Evolutionary conservation across 140 eudicot species (phyloP), one percentile per base, ranked within the genome.

Genomic region (Senecio squalidus): DNA sequence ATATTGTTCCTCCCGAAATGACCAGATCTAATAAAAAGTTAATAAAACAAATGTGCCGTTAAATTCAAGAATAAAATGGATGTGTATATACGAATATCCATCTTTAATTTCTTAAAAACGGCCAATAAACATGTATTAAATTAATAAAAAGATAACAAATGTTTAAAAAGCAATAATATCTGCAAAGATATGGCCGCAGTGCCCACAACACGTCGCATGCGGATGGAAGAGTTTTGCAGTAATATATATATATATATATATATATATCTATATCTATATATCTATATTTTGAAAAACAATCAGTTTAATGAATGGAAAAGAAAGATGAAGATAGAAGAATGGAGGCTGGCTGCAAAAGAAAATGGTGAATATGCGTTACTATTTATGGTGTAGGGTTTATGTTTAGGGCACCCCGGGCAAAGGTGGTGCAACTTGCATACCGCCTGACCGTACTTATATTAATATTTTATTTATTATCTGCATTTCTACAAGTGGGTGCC

Each of bases 211-310:
- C 16, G 67, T 79, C 59, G 65, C 92, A 83, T 46, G 83, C 92
- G 86, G 86, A 83, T 83, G 92, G 92, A 83, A 83, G 92, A 64
- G 48, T 58, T 73, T 83, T 83, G 91, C 91, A 79, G 66, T 0
- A 28, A 16, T 21, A 0, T 16, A 27, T 22, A n/a, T 49, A 24
- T 1, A 2, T 9, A 49, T 1, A 7, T 5, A 23, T 23, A 21
- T 9, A 43, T 14, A 2, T 3, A 11, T 14, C 3, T 5, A 43
- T 14, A 43, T 9, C 3, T 7, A 16, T 0, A 14, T 60, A 23
- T 53, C 47, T 60, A 40, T 13, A 40, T 15, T 22, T 28, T 31
- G 47, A 36, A 60, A 60, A 39, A n/a, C 8, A 14, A 62, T 34
- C 29, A 48, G 58, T 51, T 13, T 3, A 20, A n/a, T 46, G 38